A percentile compares a stretch with the other conserved stretches of the same genome.
phyloP scores from a whole-genome alignment of 208 protist genomes.

The Leishmania tropica region DNA sequence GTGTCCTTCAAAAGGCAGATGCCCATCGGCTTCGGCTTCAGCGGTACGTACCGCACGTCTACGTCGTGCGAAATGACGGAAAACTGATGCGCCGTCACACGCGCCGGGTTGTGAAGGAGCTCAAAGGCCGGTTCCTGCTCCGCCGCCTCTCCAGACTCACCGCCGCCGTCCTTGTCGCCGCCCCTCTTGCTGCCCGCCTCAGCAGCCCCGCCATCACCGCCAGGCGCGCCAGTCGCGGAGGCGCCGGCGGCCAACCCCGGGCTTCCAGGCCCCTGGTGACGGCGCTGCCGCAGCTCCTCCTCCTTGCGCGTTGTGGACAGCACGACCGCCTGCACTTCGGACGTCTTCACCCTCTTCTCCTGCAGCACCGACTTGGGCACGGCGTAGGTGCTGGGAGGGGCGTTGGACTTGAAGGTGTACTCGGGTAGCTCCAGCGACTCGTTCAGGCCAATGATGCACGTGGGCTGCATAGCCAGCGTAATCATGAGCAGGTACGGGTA shows the following conservation, averaged over 20 bases:
- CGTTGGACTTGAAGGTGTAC: conserved; percentile 93
- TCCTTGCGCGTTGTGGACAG: conserved; percentile 90
- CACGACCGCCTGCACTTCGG: conserved; percentile 68
- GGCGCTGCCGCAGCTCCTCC: conserved; percentile 77
- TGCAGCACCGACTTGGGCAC: conserved; percentile 82
- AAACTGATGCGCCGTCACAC: conserved; percentile 82
- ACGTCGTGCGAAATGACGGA: conserved; percentile 64
- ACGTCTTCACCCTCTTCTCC: conserved; percentile 85
- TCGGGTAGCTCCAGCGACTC: conserved; percentile 95
- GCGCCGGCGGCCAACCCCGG: conserved; percentile 6
- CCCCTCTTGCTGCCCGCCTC: conserved; percentile 7
- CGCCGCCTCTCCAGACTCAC: conserved; percentile 7
- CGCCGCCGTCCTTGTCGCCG: conserved; percentile 6
- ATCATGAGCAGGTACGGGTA: conserved; percentile 98
- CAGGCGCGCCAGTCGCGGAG: neutral
- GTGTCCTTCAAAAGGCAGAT: conserved; percentile 84
- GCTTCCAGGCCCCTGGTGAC: conserved; percentile 24
- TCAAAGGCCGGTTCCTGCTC: conserved; percentile 62
- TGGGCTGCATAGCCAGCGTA: conserved; percentile 96
- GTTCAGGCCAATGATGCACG: conserved; percentile 98
- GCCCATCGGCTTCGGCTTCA: conserved; percentile 71
- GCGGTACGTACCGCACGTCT: conserved; percentile 69
- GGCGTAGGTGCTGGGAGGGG: conserved; percentile 94
- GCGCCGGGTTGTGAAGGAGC: conserved; percentile 79
- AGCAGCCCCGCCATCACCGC: neutral